Conservation (phyloP, 1,139 yeast species). For the Pichia sp. region DNA sequence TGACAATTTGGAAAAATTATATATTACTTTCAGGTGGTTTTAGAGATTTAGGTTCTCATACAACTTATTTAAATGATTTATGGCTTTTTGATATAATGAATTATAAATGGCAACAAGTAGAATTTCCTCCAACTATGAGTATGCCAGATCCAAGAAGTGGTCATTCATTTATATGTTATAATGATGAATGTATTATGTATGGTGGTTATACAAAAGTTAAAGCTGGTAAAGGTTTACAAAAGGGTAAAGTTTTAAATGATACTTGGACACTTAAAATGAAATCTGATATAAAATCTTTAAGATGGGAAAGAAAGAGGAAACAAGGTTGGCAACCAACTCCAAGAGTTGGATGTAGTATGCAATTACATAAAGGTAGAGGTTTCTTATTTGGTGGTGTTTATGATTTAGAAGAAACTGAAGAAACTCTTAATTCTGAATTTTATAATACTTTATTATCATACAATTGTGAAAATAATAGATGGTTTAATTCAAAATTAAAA, state of each 20-base stretch:
- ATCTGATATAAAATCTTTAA: constrained; percentile 65
- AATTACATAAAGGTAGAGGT: constrained; percentile 86
- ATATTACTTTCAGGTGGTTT: constrained; percentile 87
- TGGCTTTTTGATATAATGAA: constrained; percentile 91
- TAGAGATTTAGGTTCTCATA: constrained; percentile 77
- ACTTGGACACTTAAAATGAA: constrained; percentile 88
- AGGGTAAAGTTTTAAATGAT: constrained; percentile 87
- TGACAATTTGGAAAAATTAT: constrained; percentile 87
- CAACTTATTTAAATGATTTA: constrained; percentile 76
- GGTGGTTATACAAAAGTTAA: constrained; percentile 95
- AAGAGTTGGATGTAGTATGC: constrained; percentile 92
- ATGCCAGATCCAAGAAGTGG: constrained; percentile 92
- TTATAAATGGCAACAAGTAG: constrained; percentile 87
- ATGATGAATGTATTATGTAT: constrained; percentile 80
- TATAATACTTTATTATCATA: constrained; percentile 77
- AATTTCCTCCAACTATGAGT: constrained; percentile 74
- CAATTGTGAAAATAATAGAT: constrained; percentile 79
- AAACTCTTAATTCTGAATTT: constrained; percentile 76
- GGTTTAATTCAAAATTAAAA: constrained; percentile 73
- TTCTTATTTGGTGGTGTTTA: constrained; percentile 92
- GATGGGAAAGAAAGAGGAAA: constrained; percentile 86
- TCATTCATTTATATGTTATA: constrained; percentile 70
- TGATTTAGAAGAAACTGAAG: constrained; percentile 94
- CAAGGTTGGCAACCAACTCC: constrained; percentile 88
- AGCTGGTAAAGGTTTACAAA: constrained; percentile 81